Evolutionary conservation across 2,329 filamentous ascomycete genomes (phyloP).

Genomic region (Pleurostoma richardsiae): DNA sequence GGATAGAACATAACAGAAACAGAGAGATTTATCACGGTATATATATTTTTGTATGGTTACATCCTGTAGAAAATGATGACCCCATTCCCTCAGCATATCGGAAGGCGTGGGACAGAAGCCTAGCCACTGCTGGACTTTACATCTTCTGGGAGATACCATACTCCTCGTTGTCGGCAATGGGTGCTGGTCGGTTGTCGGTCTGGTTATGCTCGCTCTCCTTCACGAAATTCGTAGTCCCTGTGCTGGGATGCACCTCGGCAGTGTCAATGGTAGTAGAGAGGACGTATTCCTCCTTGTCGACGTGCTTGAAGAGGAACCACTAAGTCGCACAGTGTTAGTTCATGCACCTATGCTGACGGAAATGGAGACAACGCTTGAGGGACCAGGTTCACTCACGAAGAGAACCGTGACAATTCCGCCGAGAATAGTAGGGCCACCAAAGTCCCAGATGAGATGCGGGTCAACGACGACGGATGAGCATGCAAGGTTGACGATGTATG

Average conservation of each 20-base stretch:
- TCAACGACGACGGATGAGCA: slow-evolving; percentile 40
- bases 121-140: not conserved
- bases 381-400: slow-evolving; percentile 19
- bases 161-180: slow-evolving; percentile 8
- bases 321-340: not conserved
- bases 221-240: slow-evolving; percentile 7
- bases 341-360: too few species aligned
- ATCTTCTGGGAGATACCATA: slow-evolving; percentile 7
- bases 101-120: too few species aligned
- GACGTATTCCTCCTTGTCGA: slow-evolving; percentile 17
- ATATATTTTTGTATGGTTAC: too few species aligned
- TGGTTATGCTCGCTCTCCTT: slow-evolving; percentile 8
- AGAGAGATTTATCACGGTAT: too few species aligned
- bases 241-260: slow-evolving; percentile 4
- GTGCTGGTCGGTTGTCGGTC: slow-evolving; percentile 4
- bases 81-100: too few species aligned
- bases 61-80: too few species aligned
- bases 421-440: slow-evolving; percentile 40
- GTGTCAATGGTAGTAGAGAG: slow-evolving; percentile 12
- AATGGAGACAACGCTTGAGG: too few species aligned
- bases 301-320: slow-evolving; percentile 12
- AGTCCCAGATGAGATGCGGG: slow-evolving; percentile 44
- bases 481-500: slow-evolving; percentile 39
- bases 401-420: slow-evolving; percentile 35
- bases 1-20: too few species aligned